These are phyloP conservation scores for Boletus holoroseus DNA, from an alignment of 1,284 basidiomycete genomes.

Conservation along the genomic window DNA sequence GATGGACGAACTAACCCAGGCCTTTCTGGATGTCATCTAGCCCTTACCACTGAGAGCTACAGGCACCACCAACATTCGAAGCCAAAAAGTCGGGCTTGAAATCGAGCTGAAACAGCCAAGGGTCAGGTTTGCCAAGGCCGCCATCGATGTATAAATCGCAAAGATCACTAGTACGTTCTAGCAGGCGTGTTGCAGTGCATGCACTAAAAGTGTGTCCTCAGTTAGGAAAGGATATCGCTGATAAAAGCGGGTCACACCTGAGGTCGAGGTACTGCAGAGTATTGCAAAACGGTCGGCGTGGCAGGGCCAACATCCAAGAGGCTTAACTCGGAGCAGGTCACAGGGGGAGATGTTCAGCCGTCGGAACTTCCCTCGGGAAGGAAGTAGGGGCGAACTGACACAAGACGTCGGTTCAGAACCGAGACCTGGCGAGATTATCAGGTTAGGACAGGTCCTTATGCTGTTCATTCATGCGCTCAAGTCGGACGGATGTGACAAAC, in stretches of 20 bases:
- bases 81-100: neutral
- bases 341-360: no score
- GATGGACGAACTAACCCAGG: neutral
- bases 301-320: neutral
- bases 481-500: no score
- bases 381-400: neutral
- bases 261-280: neutral
- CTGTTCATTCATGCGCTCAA: neutral
- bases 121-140: neutral
- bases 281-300: neutral
- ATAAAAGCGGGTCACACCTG: neutral
- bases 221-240: neutral
- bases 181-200: neutral
- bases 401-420: no score
- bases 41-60: neutral
- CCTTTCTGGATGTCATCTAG: no score
- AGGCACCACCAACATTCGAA: neutral
- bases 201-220: neutral
- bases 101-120: slow-evolving; percentile 5
- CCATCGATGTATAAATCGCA: no score
- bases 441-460: no score
- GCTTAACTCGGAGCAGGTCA: neutral
- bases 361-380: neutral
- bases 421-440: neutral
- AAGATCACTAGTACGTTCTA: neutral